A percentile compares a stretch with the other conserved stretches of the same genome.
These are phyloP conservation scores for Septoria petroselini DNA, from an alignment of 2,329 filamentous ascomycete genomes.

Conservation along the genomic window DNA sequence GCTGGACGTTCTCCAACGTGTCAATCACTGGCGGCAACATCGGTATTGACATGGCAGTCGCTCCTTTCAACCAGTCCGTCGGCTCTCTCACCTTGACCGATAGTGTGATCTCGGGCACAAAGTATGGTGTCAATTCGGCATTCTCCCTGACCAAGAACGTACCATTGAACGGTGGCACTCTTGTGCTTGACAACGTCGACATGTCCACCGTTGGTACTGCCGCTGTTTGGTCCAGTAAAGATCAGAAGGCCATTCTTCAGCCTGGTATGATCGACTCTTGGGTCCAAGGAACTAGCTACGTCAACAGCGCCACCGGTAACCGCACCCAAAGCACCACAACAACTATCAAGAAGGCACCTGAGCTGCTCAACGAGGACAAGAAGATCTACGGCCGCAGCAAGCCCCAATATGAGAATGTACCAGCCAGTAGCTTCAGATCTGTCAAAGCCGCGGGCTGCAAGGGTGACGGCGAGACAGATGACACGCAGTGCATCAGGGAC, in stretches of 20 bases:
- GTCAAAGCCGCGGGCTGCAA: constrained; percentile 77
- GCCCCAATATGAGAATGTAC: constrained; percentile 75
- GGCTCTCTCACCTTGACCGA: constrained; percentile 83
- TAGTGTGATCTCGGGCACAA: constrained; percentile 72
- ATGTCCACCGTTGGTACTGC: constrained; percentile 63
- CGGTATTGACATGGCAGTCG: constrained; percentile 51
- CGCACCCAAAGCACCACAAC: constrained; percentile 13
- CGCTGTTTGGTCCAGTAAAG: constrained; percentile 61
- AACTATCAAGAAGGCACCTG: constrained; percentile 47
- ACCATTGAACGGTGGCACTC: constrained; percentile 69
- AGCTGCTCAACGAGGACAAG: constrained; percentile 62
- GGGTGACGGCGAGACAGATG: constrained; percentile 84
- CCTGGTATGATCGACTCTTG: constrained; percentile 71
- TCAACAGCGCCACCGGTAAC: constrained; percentile 44
- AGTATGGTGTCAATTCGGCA: constrained; percentile 71
- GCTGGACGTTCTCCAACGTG: constrained; percentile 49
- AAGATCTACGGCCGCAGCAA: constrained; percentile 79
- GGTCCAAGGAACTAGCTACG: constrained; percentile 75
- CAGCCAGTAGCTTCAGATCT: constrained; percentile 70
- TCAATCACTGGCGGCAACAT: constrained; percentile 47
- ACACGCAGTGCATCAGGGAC: constrained; percentile 78
- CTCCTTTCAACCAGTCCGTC: constrained; percentile 51
- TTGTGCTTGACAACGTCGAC: constrained; percentile 88
- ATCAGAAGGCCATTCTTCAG: constrained; percentile 58
- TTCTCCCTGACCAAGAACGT: constrained; percentile 64